Evolutionary conservation across 169 alveolate species (phyloP), one percentile per base, ranked within the genome.

Genomic region (Eimeria falciformis): DNA sequence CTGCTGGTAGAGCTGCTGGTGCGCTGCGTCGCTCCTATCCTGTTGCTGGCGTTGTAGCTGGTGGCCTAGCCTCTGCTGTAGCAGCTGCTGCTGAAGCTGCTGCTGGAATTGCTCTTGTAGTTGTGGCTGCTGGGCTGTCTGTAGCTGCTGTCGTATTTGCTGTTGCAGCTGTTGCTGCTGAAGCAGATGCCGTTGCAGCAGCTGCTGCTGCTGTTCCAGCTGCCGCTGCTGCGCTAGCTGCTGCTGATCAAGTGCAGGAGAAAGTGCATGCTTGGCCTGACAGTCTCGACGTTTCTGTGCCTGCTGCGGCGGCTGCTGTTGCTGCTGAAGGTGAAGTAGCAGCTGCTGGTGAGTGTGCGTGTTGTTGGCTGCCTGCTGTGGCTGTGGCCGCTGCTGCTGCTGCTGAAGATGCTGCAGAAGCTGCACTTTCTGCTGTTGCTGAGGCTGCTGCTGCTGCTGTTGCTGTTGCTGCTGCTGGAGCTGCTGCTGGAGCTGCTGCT

Each of bases 391-490:
- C 18, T 23, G 81, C 81, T 33, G 81, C 50, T 68, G 47, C 2
- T 27, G 33, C 62, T n/a, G n/a, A n/a, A n/a, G n/a, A n/a, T n/a
- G n/a, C n/a, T n/a, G n/a, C n/a, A n/a, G n/a, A 53, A 17, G 47
- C 83, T 43, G 85, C 65, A 21, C 33, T 23, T 21, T 6, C 21
- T 43, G 58, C 66, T 75, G 85, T 45, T 46, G 85, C 12, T 40
- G 65, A n/a, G n/a, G n/a, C n/a, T n/a, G n/a, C n/a, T n/a, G n/a
- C n/a, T 11, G 68, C 40, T 12, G 12, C 0, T n/a, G 85, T 0
- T 27, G 43, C 45, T 75, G 85, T 65, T 40, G 85, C 85, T 45
- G 85, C 65, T 43, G 85, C 50, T 18, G 65, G 43, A 40, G 85
- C 40, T 40, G 58, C 85, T 29, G 81, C 7, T 23, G 81, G 29